Evolutionary conservation across 176 grass and related monocot species (phyloP).

Genomic region (Bolboschoenus planiculmis): DNA sequence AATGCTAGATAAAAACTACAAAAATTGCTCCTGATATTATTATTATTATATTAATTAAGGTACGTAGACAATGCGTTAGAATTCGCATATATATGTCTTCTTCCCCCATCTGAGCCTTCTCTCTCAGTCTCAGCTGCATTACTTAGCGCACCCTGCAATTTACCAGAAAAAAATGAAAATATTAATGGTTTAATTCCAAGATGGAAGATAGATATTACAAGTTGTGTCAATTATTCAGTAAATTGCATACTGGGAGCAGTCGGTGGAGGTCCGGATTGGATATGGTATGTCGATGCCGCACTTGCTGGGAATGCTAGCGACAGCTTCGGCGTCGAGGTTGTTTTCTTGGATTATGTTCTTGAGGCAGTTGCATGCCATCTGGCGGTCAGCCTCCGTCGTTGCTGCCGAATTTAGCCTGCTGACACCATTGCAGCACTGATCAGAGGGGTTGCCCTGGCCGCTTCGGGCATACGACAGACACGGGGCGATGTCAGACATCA

Average conservation of each 20-base stretch:
- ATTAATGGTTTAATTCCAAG: too few species aligned
- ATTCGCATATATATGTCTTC: not conserved
- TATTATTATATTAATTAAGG: not conserved
- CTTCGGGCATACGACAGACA: constrained; percentile 8
- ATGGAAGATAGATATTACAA: too few species aligned
- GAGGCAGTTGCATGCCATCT: constrained; percentile 18
- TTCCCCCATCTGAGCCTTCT: not conserved
- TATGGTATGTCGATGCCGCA: constrained; percentile 1
- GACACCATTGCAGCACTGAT: constrained; percentile 8
- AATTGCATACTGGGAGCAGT: constrained; percentile 30
- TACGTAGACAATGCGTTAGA: not conserved
- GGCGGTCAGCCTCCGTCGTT: not conserved
- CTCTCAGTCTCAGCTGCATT: not conserved
- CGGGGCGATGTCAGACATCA: not conserved
- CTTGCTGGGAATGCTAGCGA: not conserved
- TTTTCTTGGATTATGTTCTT: not conserved
- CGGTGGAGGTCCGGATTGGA: constrained; percentile 20
- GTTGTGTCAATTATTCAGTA: too few species aligned
- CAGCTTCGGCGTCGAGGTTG: not conserved
- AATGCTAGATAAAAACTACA: not conserved
- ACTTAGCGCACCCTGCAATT: constrained; percentile 15
- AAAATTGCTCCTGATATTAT: not conserved
- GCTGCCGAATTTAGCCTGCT: not conserved
- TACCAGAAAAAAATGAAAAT: not conserved
- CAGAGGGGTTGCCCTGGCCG: not conserved